Conservation (phyloP, 192 early-diverging fungal genomes). For the Pilobolus umbonatus region DNA sequence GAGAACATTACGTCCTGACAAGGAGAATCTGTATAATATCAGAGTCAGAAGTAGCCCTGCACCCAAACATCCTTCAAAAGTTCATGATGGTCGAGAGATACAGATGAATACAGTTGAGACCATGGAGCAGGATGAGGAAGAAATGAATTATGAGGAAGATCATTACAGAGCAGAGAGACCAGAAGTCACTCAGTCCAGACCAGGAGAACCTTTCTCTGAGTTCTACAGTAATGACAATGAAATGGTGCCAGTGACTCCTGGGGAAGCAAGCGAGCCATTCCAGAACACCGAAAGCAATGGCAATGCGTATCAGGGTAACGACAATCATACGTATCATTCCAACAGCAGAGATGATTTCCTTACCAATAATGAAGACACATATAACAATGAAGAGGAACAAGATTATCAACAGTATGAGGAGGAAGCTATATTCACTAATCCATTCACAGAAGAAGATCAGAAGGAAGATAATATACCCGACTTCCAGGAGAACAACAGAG, state of each 20-base stretch:
- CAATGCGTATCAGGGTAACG: too few species aligned
- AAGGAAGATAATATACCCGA: neutral
- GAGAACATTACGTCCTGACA: slow-evolving; percentile 33
- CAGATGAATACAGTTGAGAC: neutral
- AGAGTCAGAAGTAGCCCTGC: slow-evolving; percentile 23
- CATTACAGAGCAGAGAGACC: slow-evolving; percentile 13
- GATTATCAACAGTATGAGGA: neutral
- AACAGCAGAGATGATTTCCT: neutral
- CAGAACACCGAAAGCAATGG: too few species aligned
- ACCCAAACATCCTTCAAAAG: too few species aligned
- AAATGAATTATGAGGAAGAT: slow-evolving; percentile 31
- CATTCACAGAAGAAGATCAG: neutral
- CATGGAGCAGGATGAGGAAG: slow-evolving; percentile 9
- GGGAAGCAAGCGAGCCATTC: neutral
- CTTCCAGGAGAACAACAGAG: neutral
- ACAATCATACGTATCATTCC: too few species aligned
- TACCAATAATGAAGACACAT: neutral
- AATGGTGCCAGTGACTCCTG: neutral
- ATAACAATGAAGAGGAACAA: neutral
- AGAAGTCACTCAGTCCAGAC: neutral
- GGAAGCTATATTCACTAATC: too few species aligned
- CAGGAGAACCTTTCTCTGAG: slow-evolving; percentile 17
- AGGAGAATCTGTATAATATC: slow-evolving; percentile 27
- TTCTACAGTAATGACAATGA: neutral
- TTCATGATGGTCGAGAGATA: neutral